A percentile compares a stretch with the other conserved stretches of the same genome.
These are phyloP conservation scores for Lachnellula suecica DNA, from an alignment of 2,329 filamentous ascomycete species.

Conservation along the genomic window DNA sequence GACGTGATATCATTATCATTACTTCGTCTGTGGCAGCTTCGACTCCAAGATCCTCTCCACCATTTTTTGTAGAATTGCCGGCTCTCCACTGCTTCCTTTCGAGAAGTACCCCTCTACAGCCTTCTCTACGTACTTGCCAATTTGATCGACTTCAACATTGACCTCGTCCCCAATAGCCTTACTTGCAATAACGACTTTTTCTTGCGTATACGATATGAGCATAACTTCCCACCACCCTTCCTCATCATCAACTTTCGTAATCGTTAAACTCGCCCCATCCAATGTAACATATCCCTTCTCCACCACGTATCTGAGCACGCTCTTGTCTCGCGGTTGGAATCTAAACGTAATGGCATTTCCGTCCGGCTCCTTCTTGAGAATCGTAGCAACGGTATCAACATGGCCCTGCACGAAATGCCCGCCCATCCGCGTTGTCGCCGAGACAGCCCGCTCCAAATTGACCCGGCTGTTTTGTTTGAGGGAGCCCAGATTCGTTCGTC, in stretches of 20 bases:
- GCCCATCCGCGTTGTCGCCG: slow-evolving; percentile 90
- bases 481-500: slow-evolving; percentile 88
- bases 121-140: slow-evolving; percentile 86
- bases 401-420: slow-evolving; percentile 98
- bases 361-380: slow-evolving; percentile 72
- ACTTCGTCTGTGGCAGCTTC: slow-evolving; percentile 43
- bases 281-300: slow-evolving; percentile 96
- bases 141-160: slow-evolving; percentile 40
- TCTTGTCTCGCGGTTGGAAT: slow-evolving; percentile 67
- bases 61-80: slow-evolving; percentile 67
- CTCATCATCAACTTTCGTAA: slow-evolving; percentile 80
- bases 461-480: slow-evolving; percentile 67
- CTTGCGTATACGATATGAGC: slow-evolving; percentile 95
- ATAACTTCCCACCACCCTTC: slow-evolving; percentile 92
- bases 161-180: slow-evolving; percentile 36
- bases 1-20: too few species aligned
- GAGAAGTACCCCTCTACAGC: slow-evolving; percentile 79
- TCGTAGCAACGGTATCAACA: slow-evolving; percentile 83
- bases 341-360: slow-evolving; percentile 89
- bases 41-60: slow-evolving; percentile 74
- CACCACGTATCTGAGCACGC: slow-evolving; percentile 82
- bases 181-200: slow-evolving; percentile 65
- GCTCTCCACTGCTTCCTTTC: slow-evolving; percentile 48
- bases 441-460: slow-evolving; percentile 93
- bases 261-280: slow-evolving; percentile 90